Evolutionary conservation across 2,329 filamentous ascomycete species (phyloP), one percentile per base, ranked within the genome.

Genomic region (Domatiomyces globalis): DNA sequence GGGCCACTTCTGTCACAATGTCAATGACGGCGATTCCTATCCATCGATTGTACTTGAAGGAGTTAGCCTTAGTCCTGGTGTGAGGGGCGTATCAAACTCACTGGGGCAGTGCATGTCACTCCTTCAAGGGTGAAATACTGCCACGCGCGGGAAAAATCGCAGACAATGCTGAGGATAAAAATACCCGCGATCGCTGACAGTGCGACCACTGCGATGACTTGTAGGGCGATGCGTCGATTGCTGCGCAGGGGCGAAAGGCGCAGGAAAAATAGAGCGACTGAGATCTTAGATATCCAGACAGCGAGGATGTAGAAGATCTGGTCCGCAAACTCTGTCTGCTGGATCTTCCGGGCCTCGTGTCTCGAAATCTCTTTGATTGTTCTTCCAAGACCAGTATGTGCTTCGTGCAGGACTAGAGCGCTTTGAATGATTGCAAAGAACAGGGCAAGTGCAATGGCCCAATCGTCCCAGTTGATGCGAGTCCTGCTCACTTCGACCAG

Each of bases 11-110:
- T 1, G 65, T 67, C 8, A 65, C 50, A 15, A 67, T 63, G 45
- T 69, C 65, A 18, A 68, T 51, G 5, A 61, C 58, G 7, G 63
- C 61, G 36, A 68, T 65, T 47, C 65, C 62, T 54, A 63, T 42
- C 27, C 25, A 49, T 42, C 46, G 25, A 4, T 49, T 22, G 12
- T 18, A 15, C 12, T 17, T 2, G 22, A 25, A 25, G 22, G 22
- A 6, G 22, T 25, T 25, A 25, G 22, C 22, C 3, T 25, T 25
- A 4, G 22, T 25, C 22, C 22, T 25, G 3, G 6, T 6, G 22
- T n/a, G 22, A 25, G 22, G 22, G 6, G 22, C 6, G 22, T 6
- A 25, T 25, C 22, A 25, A 25, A 25, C 22, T 25, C 22, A 25
- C 22, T 25, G 22, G 22, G 3, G 22, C 22, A 25, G 22, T 25